Conservation (phyloP, 2,329 filamentous ascomycete genomes). For the Trichoderma lentiforme region DNA sequence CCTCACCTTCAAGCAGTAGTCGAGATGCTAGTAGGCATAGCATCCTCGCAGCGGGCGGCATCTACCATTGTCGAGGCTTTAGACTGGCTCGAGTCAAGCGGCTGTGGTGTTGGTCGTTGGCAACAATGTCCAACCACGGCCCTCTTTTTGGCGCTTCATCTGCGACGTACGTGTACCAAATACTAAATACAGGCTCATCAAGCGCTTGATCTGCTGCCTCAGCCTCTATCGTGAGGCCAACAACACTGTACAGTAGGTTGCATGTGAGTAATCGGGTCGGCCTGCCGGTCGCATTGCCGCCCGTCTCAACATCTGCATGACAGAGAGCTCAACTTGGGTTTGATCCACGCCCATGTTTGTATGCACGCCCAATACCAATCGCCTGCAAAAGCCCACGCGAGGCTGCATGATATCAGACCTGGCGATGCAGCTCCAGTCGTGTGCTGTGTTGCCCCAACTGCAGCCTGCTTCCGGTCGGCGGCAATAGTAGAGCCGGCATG, state of each 20-base stretch:
- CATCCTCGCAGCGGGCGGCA: neutral
- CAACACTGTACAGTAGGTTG: neutral
- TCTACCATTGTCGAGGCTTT: neutral
- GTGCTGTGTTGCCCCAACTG: neutral
- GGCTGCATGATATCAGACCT: constrained; percentile 6
- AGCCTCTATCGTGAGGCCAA: neutral
- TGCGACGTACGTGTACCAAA: neutral
- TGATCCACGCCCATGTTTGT: neutral
- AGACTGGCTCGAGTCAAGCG: neutral
- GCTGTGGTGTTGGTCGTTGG: neutral
- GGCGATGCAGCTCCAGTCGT: neutral
- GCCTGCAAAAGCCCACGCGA: constrained; percentile 2
- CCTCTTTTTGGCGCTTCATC: neutral
- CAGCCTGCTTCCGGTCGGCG: neutral
- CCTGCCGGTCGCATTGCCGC: constrained; percentile 17
- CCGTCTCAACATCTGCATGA: constrained; percentile 4
- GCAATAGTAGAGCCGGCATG: constrained; percentile 4
- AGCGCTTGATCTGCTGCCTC: neutral
- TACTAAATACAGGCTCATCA: neutral
- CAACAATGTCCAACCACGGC: neutral
- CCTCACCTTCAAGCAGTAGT: neutral
- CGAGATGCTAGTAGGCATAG: neutral
- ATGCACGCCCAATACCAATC: neutral
- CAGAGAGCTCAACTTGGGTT: neutral
- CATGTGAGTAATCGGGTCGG: constrained; percentile 1